Base-by-base conservation (phyloP, 495 filamentous ascomycete species). In the Xylaria acuta region DNA sequence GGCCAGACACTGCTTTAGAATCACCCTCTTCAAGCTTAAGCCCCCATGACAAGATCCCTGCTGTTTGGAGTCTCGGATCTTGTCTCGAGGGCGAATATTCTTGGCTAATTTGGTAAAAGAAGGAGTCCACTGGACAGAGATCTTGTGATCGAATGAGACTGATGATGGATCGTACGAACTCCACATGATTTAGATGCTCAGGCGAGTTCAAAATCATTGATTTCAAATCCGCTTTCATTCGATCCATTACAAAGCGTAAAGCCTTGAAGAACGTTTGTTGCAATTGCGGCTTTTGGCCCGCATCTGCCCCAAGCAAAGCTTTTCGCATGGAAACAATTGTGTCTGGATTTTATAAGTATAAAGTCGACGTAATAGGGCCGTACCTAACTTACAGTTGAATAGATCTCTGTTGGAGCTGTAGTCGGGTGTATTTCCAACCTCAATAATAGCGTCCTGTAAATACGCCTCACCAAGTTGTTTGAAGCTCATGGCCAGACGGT, bases 71-170 rank as follows among this genome's bases (percentile, higher is more conserved):
- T 7, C 81, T 79, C 0, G 86, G 86, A 69, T 88, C 86, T 32
- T 84, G 78, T n/a, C 79, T 64, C 2, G 83, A 78, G 0, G 86
- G 86, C 20, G 83, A 84, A 75, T 88, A 88, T 59, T 84, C 81
- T 3, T 64, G 75, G 51, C 82, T 85, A 22, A 84, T 82, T 32
- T 81, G 81, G 34, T 84, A 82, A 74, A 85, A 88, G 76, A 85
- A 88, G 6, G 77, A 71, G 64, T 84, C 82, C 5, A 86, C 73
- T 22, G 79, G 73, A 63, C 81, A 82, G 51, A 88, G 80, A 65
- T 83, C 82, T 73, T 86, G 81, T 0, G 84, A 86, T 70, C 82
- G 82, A 64, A 88, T 83, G 34, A 84, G 74, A 1, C 79, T 80
- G 72, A 86, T 81, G 45, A 84, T 76, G 14, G 75, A 75, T n/a